These are phyloP conservation scores for Colletotrichum sp. DNA, from an alignment of 2,329 filamentous ascomycete species.

Conservation along the genomic window DNA sequence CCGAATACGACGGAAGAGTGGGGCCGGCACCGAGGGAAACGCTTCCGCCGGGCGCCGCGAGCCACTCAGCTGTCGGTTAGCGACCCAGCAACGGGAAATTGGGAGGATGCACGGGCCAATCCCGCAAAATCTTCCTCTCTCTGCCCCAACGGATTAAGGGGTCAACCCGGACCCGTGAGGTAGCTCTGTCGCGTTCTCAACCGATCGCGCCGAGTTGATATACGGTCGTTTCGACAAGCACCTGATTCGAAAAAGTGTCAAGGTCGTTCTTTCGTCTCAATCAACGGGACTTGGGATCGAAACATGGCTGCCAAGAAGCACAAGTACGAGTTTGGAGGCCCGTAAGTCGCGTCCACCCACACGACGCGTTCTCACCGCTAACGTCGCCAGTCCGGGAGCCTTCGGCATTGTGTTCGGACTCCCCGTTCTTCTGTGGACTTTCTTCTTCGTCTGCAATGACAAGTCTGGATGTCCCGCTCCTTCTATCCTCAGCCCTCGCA, in stretches of 20 bases:
- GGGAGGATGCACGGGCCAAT: background rate
- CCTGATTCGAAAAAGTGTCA: background rate
- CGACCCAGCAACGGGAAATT: constrained; percentile 14
- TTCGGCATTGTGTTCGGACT: constrained; percentile 77
- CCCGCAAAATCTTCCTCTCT: background rate
- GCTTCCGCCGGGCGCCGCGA: background rate
- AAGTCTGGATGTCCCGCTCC: constrained; percentile 85
- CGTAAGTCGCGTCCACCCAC: constrained; percentile 27
- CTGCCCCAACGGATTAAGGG: constrained; percentile 11
- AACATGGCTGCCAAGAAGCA: constrained; percentile 14
- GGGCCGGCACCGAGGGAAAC: background rate
- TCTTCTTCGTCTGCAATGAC: constrained; percentile 86
- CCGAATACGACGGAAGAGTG: constrained; percentile 8
- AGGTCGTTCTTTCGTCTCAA: background rate
- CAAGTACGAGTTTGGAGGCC: constrained; percentile 37
- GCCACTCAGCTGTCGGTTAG: background rate
- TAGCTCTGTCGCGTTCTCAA: background rate
- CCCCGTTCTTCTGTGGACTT: constrained; percentile 74
- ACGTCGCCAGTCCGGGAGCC: constrained; percentile 66
- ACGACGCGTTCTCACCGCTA: background rate
- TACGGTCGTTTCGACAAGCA: background rate
- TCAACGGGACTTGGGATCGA: background rate
- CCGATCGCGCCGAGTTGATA: background rate
- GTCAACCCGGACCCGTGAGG: background rate
- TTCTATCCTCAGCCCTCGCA: constrained; percentile 71